These are phyloP conservation scores for Metschnikowia reukaufii DNA, from an alignment of 805 yeast genomes.

Conservation along the genomic window DNA sequence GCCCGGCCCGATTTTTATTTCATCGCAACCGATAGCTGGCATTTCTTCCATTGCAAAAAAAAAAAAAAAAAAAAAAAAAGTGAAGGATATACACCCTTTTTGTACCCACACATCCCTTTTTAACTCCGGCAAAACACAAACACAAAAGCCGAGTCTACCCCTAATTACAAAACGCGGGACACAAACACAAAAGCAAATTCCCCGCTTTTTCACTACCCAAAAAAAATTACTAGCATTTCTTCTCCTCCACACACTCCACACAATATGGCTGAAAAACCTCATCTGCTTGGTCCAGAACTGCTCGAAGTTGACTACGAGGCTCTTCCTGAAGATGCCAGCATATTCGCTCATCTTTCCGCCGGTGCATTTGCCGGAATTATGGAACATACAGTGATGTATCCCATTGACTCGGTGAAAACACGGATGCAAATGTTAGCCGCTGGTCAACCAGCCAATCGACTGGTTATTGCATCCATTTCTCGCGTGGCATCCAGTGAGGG, in stretches of 20 bases:
- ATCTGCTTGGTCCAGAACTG: conserved; percentile 31
- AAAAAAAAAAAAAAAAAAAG: neutral
- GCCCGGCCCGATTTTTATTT: neutral
- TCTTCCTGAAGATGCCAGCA: conserved; percentile 80
- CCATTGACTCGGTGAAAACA: conserved; percentile 94
- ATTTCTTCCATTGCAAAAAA: neutral
- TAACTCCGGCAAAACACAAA: neutral
- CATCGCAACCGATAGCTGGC: neutral
- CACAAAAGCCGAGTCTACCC: too few species aligned
- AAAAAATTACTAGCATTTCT: neutral
- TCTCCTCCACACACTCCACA: neutral
- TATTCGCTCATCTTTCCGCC: conserved; percentile 79
- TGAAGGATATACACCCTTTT: too few species aligned
- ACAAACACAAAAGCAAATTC: too few species aligned
- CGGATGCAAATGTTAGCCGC: conserved; percentile 73
- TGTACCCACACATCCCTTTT: too few species aligned
- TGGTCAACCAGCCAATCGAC: conserved; percentile 28
- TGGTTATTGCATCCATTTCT: conserved; percentile 66
- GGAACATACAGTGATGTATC: conserved; percentile 98
- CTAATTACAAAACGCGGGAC: too few species aligned
- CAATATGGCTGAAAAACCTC: conserved; percentile 21
- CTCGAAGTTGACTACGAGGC: conserved; percentile 85
- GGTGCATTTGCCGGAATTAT: conserved; percentile 99
- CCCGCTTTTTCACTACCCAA: neutral
- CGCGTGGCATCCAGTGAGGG: conserved; percentile 87